Evolutionary conservation across 2,329 filamentous ascomycete genomes (phyloP), one percentile per base, ranked within the genome.

Genomic region (Myriosclerotinia scirpicola): DNA sequence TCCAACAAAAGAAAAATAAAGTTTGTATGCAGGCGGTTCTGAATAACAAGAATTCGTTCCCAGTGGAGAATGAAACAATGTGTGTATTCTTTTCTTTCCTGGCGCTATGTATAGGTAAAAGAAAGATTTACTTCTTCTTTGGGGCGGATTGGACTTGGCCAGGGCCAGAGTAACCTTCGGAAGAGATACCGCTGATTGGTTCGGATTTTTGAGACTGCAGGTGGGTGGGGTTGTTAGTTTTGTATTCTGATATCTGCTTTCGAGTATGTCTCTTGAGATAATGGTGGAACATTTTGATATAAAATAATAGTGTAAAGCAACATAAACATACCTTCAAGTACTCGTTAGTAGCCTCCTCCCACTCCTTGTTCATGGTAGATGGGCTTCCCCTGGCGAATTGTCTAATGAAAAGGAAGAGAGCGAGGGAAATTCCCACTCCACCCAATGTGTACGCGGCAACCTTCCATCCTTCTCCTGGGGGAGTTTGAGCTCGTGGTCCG

Each of bases 321-420:
- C 34, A 54, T 60, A 22, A 40, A 81, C 87, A 76, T 82, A 96
- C 94, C 87, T 88, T 93, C 80, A 97, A 85, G 81, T 91, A 95
- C 84, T 97, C 95, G 81, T 99, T 97, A 74, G 89, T 86, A 74
- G 90, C 90, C 84, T 98, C 93, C 84, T 99, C 92, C 87, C 91
- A 98, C 82, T 99, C 95, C 85, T 92, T 91, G 82, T 84, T 94
- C 93, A 99, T 96, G 76, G 94, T 96, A 79, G 84, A 83, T 73
- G 95, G 95, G 70, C 85, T 77, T 68, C 87, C 85, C 78, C 86
- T 85, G 76, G 90, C 92, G 78, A 91, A 89, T 73, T 85, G 73
- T 76, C 93, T 90, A 78, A 91, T 85, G 75, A 80, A 70, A 75
- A 82, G 83, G 83, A 98, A 98, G 79, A 97, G 69, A 71, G 80